Base-by-base conservation (phyloP, 2,329 filamentous ascomycete species). In the Neospermospora avenae region DNA sequence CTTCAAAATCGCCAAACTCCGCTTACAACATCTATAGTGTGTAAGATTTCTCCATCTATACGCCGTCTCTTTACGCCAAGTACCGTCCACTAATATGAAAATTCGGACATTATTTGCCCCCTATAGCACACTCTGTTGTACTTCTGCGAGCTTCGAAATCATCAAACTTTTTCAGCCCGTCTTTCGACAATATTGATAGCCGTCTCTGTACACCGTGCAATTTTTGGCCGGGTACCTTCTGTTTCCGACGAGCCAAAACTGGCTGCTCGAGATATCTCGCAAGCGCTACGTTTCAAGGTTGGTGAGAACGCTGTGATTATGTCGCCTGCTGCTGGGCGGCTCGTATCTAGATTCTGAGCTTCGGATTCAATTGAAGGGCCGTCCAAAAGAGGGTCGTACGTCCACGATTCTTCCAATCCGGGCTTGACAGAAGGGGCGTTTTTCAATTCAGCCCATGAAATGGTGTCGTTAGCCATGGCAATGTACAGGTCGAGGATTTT, bases 401-500 rank as follows among this genome's bases (percentile, higher is more conserved):
- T 75, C 83, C 83, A 86, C 63, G 80, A 78, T 3, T 76, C 76
- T 64, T 85, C 83, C 0, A 86, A 75, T 1, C 81, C 81, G 13
- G 80, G 75, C 6, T 81, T 72, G 62, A 78, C 81, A 2, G 79
- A 74, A 0, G 79, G 77, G 3, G 80, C 76, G 35, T 77, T 73
- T 57, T 76, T 76, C 31, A 86, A 72, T 31, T 72, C 70, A 14
- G 61, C 52, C 83, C 83, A 86, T 2, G 81, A 82, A n/a, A 86
- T 74, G 6, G 77, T 80, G 58, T 81, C 78, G 5, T 76, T 68
- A 13, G 76, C 74, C 80, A 84, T 82, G 58, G 82, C 81, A 59
- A 86, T 83, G 65, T 86, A 86, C 14, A 86, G 71, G 20, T 82
- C 84, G 65, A 84, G 81, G 24, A 84, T 80, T 65, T 80, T 81